Percentiles rank a stretch among this genome's conserved stretches.
Evolutionary conservation across 1,284 basidiomycete species (phyloP).

Genomic region (Meripilus lineatus): DNA sequence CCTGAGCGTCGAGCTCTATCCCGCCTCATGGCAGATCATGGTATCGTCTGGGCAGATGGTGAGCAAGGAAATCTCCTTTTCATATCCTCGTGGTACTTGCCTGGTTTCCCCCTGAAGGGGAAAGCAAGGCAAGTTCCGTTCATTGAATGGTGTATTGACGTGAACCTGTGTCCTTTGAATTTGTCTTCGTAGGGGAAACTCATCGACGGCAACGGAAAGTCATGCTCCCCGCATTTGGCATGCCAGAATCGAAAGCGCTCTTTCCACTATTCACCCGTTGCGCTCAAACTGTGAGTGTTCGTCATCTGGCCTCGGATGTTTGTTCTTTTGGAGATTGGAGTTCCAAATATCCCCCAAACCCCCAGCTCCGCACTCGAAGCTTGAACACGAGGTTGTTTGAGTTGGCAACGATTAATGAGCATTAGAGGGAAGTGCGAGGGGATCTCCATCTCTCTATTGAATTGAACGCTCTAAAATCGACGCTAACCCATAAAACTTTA

Average conservation of each 20-base stretch:
- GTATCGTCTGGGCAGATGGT: constrained; percentile 39
- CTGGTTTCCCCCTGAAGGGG: too few species aligned
- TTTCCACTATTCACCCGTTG: constrained; percentile 45
- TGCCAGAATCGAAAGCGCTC: constrained; percentile 43
- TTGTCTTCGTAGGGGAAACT: constrained; percentile 31
- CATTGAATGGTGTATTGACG: background rate
- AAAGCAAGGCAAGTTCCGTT: too few species aligned
- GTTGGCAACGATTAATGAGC: too few species aligned
- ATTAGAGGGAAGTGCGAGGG: too few species aligned
- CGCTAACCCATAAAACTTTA: too few species aligned
- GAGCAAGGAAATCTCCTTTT: constrained; percentile 12
- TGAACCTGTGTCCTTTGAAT: background rate
- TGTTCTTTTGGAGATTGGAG: too few species aligned
- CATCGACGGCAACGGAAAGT: constrained; percentile 41
- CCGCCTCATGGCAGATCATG: constrained; percentile 29
- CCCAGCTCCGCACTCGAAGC: too few species aligned
- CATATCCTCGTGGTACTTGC: too few species aligned
- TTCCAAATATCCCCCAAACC: too few species aligned
- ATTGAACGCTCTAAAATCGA: too few species aligned
- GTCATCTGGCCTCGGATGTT: constrained; percentile 7
- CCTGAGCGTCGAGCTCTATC: constrained; percentile 27
- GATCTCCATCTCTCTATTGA: too few species aligned
- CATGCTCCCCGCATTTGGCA: constrained; percentile 39
- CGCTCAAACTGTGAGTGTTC: constrained; percentile 35
- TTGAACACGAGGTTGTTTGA: too few species aligned